These are phyloP conservation scores for Avena eriantha DNA, from an alignment of 176 grass and related monocot species.

Conservation along the genomic window DNA sequence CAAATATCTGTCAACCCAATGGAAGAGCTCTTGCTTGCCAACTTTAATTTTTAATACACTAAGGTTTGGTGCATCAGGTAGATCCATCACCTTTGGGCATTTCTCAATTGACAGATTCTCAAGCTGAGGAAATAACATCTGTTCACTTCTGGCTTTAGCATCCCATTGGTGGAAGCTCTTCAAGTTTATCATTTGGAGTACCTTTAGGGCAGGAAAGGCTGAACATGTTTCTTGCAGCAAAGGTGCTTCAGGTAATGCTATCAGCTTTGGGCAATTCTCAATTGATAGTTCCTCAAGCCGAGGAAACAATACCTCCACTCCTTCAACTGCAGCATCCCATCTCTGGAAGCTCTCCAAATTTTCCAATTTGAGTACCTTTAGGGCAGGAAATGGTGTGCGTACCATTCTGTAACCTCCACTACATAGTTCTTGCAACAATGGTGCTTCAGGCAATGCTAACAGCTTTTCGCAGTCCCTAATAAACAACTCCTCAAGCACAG, in stretches of 20 bases:
- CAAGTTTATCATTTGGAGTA: rapidly evolving
- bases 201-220: background rate
- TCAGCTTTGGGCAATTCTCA: rapidly evolving
- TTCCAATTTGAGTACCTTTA: background rate
- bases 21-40: background rate
- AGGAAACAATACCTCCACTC: background rate
- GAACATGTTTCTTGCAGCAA: background rate
- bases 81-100: background rate
- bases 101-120: background rate
- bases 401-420: background rate
- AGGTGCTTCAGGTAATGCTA: background rate
- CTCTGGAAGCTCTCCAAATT: background rate
- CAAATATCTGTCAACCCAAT: background rate
- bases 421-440: background rate
- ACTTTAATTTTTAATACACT: rapidly evolving
- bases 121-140: background rate
- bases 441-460: background rate
- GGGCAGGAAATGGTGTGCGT: background rate
- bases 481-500: background rate
- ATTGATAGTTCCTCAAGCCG: background rate
- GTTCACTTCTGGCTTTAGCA: rapidly evolving
- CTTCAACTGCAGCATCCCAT: rapidly evolving
- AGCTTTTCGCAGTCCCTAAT: rapidly evolving
- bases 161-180: background rate
- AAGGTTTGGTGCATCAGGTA: background rate